Conservation (phyloP, 306 rosid genomes). For the Malus sylvestris region DNA sequence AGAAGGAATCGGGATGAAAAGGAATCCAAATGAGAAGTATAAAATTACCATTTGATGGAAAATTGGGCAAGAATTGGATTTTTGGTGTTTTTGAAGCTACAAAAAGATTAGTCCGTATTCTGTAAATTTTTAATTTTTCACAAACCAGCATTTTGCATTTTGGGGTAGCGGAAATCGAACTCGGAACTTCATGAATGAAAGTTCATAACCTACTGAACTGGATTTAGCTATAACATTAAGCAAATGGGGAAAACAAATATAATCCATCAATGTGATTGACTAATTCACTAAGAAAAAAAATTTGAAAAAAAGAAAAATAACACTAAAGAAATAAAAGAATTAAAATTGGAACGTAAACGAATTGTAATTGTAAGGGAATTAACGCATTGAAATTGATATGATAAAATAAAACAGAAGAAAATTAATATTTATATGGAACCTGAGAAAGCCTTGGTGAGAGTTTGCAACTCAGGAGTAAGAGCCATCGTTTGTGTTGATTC, state of each 20-base stretch:
- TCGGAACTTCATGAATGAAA: not conserved
- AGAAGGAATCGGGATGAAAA: not conserved
- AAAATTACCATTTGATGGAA: not conserved
- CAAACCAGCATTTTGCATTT: not conserved
- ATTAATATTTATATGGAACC: conserved; percentile 31
- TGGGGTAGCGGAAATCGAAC: not conserved
- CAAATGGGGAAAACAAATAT: not conserved
- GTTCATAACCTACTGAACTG: too few species aligned
- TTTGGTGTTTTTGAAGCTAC: not conserved
- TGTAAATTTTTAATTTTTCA: not conserved
- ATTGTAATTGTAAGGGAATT: not conserved
- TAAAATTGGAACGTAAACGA: not conserved
- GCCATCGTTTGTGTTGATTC: conserved; percentile 34
- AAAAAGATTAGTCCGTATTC: not conserved
- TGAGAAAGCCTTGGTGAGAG: conserved; percentile 67
- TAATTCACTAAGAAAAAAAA: not conserved
- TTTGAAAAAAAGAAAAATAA: not conserved
- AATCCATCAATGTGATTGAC: not conserved
- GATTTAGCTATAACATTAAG: not conserved
- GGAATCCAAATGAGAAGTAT: not conserved
- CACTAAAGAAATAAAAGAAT: not conserved
- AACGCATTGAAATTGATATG: not conserved
- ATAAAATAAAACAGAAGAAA: not conserved
- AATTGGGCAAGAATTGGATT: not conserved
- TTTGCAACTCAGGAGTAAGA: conserved; percentile 44